Conservation (phyloP, 2,329 filamentous ascomycete species). For the Lecanicillium sp. region DNA sequence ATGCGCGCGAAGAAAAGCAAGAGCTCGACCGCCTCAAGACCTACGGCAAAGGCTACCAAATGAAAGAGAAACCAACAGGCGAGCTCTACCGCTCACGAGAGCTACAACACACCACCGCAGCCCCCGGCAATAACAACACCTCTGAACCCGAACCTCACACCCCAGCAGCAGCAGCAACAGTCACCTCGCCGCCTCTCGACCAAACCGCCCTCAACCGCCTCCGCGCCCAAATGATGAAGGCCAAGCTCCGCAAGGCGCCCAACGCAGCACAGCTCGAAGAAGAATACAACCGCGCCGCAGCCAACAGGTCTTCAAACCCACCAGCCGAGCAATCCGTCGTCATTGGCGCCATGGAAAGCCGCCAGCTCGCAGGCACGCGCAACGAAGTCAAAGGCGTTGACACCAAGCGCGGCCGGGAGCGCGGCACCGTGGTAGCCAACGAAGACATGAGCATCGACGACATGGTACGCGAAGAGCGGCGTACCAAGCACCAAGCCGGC, state of each 20-base stretch:
- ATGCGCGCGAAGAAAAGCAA: conserved; percentile 85
- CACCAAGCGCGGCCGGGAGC: conserved; percentile 74
- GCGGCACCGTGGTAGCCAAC: conserved; percentile 80
- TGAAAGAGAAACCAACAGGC: conserved; percentile 79
- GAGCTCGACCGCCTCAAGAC: conserved; percentile 75
- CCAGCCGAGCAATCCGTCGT: conserved; percentile 59
- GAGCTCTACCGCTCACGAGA: conserved; percentile 76
- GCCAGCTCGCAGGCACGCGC: conserved; percentile 68
- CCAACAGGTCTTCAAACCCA: conserved; percentile 47
- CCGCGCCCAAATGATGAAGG: conserved; percentile 92
- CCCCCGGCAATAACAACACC: conserved; percentile 20
- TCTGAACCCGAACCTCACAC: neutral
- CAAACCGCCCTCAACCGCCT: conserved; percentile 79
- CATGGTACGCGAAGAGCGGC: conserved; percentile 90
- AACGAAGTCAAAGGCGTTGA: conserved; percentile 70
- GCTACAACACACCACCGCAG: conserved; percentile 34
- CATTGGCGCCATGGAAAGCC: conserved; percentile 80
- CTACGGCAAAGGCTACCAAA: conserved; percentile 78
- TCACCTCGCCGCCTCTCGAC: conserved; percentile 45
- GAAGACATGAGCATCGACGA: conserved; percentile 94
- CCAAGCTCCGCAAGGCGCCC: conserved; percentile 71
- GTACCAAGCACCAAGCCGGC: conserved; percentile 67
- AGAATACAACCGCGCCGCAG: conserved; percentile 71
- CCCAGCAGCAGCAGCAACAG: conserved; percentile 6
- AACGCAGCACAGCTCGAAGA: conserved; percentile 70